phyloP scores from a whole-genome alignment of 257 asterid genomes.

The Petrea volubilis region DNA sequence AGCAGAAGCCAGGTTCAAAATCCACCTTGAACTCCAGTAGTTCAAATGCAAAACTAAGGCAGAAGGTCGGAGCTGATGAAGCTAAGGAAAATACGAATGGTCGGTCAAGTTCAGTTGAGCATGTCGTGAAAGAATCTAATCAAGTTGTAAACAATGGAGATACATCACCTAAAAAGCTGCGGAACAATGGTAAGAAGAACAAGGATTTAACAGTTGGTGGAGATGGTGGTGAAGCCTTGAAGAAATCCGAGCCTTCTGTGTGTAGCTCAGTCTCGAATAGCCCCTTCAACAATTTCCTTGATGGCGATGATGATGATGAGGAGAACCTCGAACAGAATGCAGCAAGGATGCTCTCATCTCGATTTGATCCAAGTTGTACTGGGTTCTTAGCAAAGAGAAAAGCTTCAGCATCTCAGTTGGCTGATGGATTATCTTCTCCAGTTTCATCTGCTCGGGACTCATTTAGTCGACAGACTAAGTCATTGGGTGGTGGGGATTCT shows the following conservation, averaged over 20 bases:
- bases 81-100: conserved; percentile 36
- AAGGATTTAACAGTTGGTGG: conserved; percentile 38
- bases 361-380: conserved; percentile 97
- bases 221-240: conserved; percentile 39
- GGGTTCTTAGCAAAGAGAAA: conserved; percentile 62
- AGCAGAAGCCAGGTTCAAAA: conserved; percentile 31
- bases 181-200: conserved; percentile 49
- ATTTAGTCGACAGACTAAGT: conserved; percentile 42
- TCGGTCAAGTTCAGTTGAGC: conserved; percentile 35
- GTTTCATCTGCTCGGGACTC: conserved; percentile 52
- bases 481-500: conserved; percentile 49
- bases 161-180: conserved; percentile 40
- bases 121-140: conserved; percentile 35
- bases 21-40: conserved; percentile 32
- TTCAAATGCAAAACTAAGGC: conserved; percentile 38
- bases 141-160: conserved; percentile 41
- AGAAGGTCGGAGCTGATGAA: conserved; percentile 40
- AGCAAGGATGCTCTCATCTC: conserved; percentile 97
- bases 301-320: conserved; percentile 91
- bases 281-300: conserved; percentile 46
- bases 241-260: conserved; percentile 50
- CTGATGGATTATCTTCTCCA: conserved; percentile 47
- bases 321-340: conserved; percentile 97
- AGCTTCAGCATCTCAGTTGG: conserved; percentile 45
- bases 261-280: conserved; percentile 44